Conservation (phyloP, 1,284 basidiomycete genomes). For the Wolfiporia cocos region DNA sequence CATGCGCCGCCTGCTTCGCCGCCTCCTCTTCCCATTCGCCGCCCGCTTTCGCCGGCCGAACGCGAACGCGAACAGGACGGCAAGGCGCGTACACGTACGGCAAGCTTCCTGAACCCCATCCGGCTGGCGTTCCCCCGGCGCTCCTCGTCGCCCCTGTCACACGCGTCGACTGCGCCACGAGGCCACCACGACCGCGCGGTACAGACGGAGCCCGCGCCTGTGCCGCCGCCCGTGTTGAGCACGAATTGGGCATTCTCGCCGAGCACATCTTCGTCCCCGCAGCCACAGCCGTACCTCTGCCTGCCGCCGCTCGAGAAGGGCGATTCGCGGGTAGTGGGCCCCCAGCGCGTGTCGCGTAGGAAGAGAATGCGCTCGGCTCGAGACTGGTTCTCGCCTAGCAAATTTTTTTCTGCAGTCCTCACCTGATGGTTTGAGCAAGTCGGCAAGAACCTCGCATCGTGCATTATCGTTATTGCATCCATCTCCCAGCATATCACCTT, state of each 20-base stretch:
- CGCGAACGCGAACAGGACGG: conserved; percentile 23
- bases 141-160: conserved; percentile 23
- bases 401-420: conserved; percentile 42
- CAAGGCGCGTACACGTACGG: too few relatives aligned
- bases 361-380: conserved; percentile 44
- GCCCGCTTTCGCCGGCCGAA: conserved; percentile 10
- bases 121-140: conserved; percentile 35
- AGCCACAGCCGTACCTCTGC: conserved; percentile 21
- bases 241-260: conserved; percentile 25
- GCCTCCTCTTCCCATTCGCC: conserved; percentile 28
- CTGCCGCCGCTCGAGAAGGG: conserved; percentile 17
- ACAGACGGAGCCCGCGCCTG: conserved; percentile 16
- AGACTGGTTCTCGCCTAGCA: conserved; percentile 53
- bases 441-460: conserved; percentile 5
- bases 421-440: conserved; percentile 17
- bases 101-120: conserved; percentile 34
- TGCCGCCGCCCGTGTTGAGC: conserved; percentile 17
- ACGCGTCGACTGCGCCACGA: conserved; percentile 19
- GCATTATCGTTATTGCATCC: conserved; percentile 17
- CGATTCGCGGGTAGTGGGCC: conserved; percentile 16
- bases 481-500: conserved; percentile 9
- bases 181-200: conserved; percentile 25
- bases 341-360: conserved; percentile 30
- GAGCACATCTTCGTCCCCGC: conserved; percentile 21
- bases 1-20: conserved; percentile 21